These are phyloP conservation scores for Yamadazyma spencermartinsiae DNA, from an alignment of 1,139 yeast species.

Conservation along the genomic window DNA sequence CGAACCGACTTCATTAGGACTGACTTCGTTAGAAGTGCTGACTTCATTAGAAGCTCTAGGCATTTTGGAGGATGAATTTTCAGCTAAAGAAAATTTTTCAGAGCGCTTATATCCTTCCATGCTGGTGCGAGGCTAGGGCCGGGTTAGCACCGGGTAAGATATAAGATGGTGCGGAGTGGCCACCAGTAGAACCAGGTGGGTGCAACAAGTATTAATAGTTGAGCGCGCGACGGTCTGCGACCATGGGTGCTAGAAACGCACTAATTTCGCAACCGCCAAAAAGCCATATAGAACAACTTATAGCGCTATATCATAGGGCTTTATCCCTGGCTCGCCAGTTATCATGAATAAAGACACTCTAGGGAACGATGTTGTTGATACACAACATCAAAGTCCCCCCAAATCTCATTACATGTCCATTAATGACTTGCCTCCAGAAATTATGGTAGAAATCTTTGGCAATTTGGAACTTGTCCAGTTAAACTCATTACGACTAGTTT, in stretches of 20 bases:
- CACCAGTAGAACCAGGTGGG: too few relatives aligned
- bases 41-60: neutral
- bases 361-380: slow-evolving; percentile 14
- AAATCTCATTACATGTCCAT: slow-evolving; percentile 14
- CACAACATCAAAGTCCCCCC: too few relatives aligned
- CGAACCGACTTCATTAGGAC: neutral
- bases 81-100: neutral
- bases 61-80: neutral
- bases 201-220: too few relatives aligned
- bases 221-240: too few relatives aligned
- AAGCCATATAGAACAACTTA: too few relatives aligned
- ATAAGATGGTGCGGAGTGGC: too few relatives aligned
- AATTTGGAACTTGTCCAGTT: slow-evolving; percentile 58
- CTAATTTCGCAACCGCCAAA: too few relatives aligned
- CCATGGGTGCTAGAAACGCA: too few relatives aligned
- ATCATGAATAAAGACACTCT: slow-evolving; percentile 12
- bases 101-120: neutral
- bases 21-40: neutral
- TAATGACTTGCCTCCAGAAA: slow-evolving; percentile 56
- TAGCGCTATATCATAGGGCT: too few relatives aligned
- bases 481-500: slow-evolving; percentile 50
- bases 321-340: too few relatives aligned
- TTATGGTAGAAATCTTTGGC: slow-evolving; percentile 55
- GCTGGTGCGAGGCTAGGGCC: too few relatives aligned
- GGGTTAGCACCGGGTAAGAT: too few relatives aligned